Evolutionary conservation across 2,329 filamentous ascomycete species (phyloP).

Genomic region (Penicillium palitans): DNA sequence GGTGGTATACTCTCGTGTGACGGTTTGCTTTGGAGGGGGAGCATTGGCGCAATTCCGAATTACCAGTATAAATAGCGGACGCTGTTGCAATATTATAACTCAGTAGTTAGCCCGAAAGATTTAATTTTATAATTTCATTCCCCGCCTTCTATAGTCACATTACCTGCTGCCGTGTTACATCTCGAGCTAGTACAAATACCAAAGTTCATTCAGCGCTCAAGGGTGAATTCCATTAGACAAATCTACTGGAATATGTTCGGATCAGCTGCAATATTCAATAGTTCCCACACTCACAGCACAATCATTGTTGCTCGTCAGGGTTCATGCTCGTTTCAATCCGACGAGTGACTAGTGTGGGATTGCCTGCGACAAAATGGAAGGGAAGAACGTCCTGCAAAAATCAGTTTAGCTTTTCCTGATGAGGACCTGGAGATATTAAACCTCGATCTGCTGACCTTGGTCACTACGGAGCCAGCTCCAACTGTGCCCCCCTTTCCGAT

Average conservation of each 20-base stretch:
- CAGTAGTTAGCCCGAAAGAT: not conserved
- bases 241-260: not conserved
- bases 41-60: not conserved
- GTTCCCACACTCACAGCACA: not conserved
- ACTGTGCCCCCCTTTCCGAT: constrained; percentile 46
- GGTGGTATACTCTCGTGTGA: not conserved
- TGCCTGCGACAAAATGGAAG: constrained; percentile 32
- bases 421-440: not conserved
- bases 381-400: constrained; percentile 25
- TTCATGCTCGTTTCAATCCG: constrained; percentile 30
- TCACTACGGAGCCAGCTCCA: constrained; percentile 44
- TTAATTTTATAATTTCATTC: not conserved
- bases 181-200: not conserved
- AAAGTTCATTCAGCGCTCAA: not conserved
- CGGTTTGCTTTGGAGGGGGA: not conserved
- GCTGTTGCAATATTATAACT: not conserved
- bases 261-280: not conserved
- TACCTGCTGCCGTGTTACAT: not conserved
- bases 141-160: not conserved
- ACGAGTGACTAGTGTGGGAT: constrained; percentile 27
- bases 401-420: constrained; percentile 1
- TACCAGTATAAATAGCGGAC: not conserved
- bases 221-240: not conserved
- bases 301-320: constrained; percentile 10
- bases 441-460: constrained; percentile 26